Conservation (phyloP, 2,329 filamentous ascomycete genomes). For the Talaromyces atroroseus region DNA sequence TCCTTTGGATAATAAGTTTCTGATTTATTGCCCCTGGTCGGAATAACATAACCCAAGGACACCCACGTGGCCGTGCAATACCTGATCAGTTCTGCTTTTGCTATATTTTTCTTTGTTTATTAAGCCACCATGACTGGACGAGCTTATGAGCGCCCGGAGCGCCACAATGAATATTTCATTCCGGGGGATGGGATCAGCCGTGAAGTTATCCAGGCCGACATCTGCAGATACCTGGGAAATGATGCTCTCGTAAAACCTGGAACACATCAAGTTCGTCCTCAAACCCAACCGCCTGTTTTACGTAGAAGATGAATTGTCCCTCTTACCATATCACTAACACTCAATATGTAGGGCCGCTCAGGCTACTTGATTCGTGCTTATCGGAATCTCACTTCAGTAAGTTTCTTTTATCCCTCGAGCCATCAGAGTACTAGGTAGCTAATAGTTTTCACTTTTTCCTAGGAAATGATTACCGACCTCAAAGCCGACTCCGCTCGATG, state of each 20-base stretch:
- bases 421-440: constrained; percentile 15
- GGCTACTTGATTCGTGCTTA: constrained; percentile 77
- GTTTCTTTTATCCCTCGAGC: constrained; percentile 22
- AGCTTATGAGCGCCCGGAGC: constrained; percentile 25
- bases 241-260: constrained; percentile 73
- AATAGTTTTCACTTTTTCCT: constrained; percentile 15
- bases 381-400: constrained; percentile 70
- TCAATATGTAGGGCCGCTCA: constrained; percentile 49
- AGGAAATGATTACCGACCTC: constrained; percentile 53
- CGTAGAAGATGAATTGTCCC: constrained; percentile 10
- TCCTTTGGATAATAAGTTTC: background rate
- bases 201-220: constrained; percentile 78
- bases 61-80: constrained; percentile 5
- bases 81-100: constrained; percentile 7
- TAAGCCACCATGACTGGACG: constrained; percentile 36
- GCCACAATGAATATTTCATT: constrained; percentile 72
- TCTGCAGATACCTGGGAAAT: constrained; percentile 77
- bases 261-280: constrained; percentile 61
- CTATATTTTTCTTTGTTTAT: constrained; percentile 18
- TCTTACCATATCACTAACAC: background rate
- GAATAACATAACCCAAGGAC: background rate
- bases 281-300: constrained; percentile 16
- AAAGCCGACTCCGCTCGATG: constrained; percentile 50
- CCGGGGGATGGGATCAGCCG: constrained; percentile 75
- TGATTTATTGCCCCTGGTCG: background rate